phyloP scores from a whole-genome alignment of 2,329 filamentous ascomycete genomes.

The Intubia oerlemansii region DNA sequence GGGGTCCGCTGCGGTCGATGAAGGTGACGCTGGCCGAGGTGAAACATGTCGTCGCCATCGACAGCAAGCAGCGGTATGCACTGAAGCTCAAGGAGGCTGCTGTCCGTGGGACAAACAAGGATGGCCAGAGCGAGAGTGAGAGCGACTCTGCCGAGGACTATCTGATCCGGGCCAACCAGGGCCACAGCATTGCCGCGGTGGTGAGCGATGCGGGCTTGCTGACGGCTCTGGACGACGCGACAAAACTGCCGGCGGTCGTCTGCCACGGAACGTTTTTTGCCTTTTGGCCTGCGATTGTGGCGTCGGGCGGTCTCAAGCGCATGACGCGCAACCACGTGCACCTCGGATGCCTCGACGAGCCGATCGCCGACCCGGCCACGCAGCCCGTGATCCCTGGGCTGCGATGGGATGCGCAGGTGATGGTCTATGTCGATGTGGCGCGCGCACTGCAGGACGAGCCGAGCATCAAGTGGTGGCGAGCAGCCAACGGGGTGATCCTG shows the following conservation, averaged over 20 bases:
- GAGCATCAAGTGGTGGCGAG: constrained; percentile 51
- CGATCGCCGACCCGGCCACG: neutral
- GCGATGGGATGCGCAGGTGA: constrained; percentile 52
- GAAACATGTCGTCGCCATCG: constrained; percentile 42
- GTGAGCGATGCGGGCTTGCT: constrained; percentile 48
- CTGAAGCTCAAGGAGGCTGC: constrained; percentile 38
- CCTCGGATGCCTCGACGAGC: constrained; percentile 32
- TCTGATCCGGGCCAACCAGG: constrained; percentile 88
- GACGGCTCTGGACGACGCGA: constrained; percentile 38
- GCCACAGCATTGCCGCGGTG: constrained; percentile 55
- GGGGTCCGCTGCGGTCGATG: constrained; percentile 40
- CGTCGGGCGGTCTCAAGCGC: constrained; percentile 52
- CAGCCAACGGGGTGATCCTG: constrained; percentile 58
- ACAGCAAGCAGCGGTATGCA: constrained; percentile 81
- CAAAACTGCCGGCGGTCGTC: constrained; percentile 41
- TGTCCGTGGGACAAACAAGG: too few relatives aligned
- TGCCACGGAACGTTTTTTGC: constrained; percentile 80
- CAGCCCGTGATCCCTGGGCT: constrained; percentile 44
- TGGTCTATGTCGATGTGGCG: constrained; percentile 57
- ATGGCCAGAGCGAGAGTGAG: constrained; percentile 4
- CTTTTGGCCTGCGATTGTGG: constrained; percentile 55
- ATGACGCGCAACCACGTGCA: constrained; percentile 85
- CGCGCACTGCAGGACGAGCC: constrained; percentile 35
- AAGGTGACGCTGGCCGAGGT: constrained; percentile 60
- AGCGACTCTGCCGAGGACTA: constrained; percentile 38